These are phyloP conservation scores for Phialophora macrospora DNA, from an alignment of 2,329 filamentous ascomycete genomes.

Conservation along the genomic window DNA sequence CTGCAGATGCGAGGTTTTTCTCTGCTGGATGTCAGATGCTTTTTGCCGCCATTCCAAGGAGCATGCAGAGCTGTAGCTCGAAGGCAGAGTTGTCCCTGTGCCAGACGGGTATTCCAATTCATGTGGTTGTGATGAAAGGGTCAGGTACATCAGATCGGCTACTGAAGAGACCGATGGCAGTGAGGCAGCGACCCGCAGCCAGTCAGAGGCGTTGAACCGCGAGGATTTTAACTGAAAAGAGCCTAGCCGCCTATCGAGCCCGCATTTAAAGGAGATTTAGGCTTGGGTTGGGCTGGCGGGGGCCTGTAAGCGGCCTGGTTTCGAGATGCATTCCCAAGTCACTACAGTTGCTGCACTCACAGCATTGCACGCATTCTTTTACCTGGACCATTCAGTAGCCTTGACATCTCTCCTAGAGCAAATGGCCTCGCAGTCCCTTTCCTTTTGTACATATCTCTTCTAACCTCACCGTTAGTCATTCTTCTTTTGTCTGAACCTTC, in stretches of 20 bases:
- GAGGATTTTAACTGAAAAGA: neutral
- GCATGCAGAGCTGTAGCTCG: neutral
- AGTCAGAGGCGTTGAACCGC: neutral
- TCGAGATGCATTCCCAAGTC: neutral
- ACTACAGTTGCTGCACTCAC: neutral
- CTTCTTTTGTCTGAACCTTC: constrained; percentile 5
- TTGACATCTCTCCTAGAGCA: constrained; percentile 10
- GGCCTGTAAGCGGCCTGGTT: constrained; percentile 11
- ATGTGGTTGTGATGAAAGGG: neutral
- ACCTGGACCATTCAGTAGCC: constrained; percentile 2
- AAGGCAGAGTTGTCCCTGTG: neutral
- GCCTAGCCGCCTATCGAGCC: neutral
- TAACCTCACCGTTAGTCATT: constrained; percentile 3
- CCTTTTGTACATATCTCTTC: constrained; percentile 26
- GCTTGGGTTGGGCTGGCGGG: constrained; percentile 1
- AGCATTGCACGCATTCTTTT: constrained; percentile 5
- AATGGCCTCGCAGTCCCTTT: constrained; percentile 21
- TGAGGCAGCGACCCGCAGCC: neutral
- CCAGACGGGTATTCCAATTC: neutral
- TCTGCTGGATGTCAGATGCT: constrained; percentile 17
- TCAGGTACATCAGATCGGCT: neutral
- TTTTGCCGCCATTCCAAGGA: constrained; percentile 15
- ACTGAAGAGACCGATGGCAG: neutral
- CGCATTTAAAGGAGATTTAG: constrained; percentile 10
- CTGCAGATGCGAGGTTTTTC: constrained; percentile 16